phyloP scores from a whole-genome alignment of 2,329 filamentous ascomycete genomes.

The Lecanicillium sp. region DNA sequence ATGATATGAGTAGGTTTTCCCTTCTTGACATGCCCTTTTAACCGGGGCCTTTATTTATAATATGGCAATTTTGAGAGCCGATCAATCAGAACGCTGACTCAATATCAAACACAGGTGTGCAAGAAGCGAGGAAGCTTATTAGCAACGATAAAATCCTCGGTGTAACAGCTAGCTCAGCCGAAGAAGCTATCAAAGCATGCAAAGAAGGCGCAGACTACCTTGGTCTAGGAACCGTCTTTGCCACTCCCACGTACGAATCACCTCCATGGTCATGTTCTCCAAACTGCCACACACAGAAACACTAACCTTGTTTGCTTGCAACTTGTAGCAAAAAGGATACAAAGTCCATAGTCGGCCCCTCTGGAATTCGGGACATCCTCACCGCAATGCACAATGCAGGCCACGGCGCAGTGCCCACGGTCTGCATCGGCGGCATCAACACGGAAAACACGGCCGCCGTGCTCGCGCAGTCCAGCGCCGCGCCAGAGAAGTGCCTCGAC shows the following conservation, averaged over 20 bases:
- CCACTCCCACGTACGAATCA: slow-evolving; percentile 62
- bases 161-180: slow-evolving; percentile 68
- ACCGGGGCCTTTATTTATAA: background rate
- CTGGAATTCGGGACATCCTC: slow-evolving; percentile 45
- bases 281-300: too few relatives aligned
- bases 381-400: slow-evolving; percentile 44
- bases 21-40: background rate
- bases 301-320: background rate
- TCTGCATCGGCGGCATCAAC: slow-evolving; percentile 88
- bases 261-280: slow-evolving; percentile 5
- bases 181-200: slow-evolving; percentile 66
- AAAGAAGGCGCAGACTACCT: slow-evolving; percentile 79
- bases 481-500: slow-evolving; percentile 53
- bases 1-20: slow-evolving; percentile 66
- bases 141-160: slow-evolving; percentile 77
- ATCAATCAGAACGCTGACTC: too few relatives aligned
- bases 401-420: slow-evolving; percentile 46
- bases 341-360: slow-evolving; percentile 53
- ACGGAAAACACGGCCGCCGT: slow-evolving; percentile 65
- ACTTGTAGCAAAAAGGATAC: slow-evolving; percentile 79
- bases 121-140: slow-evolving; percentile 60
- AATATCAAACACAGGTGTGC: slow-evolving; percentile 12
- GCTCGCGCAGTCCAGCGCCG: slow-evolving; percentile 53
- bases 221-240: slow-evolving; percentile 82
- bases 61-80: too few relatives aligned